Percentiles rank a stretch among this genome's conserved stretches.
Conservation (phyloP, 225 moss, liverwort and hornwort genomes). For the Anthoceros angustus region DNA sequence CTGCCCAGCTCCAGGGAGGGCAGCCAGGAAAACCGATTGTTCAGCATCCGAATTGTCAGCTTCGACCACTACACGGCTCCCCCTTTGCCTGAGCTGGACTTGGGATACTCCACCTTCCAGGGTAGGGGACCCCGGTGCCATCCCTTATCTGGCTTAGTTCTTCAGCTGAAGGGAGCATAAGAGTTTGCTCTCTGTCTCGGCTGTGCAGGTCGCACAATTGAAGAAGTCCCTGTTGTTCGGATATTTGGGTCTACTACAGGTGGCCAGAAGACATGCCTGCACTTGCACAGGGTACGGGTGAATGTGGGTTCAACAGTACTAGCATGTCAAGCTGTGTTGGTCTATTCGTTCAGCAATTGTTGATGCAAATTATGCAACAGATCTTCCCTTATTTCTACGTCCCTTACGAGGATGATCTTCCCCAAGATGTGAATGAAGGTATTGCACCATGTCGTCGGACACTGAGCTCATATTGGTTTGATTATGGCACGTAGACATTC, state of each 20-base stretch:
- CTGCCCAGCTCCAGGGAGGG: not conserved
- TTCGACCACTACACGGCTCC: constrained; percentile 79
- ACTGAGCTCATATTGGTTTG: constrained; percentile 9
- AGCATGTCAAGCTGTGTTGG: not conserved
- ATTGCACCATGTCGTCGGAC: no score
- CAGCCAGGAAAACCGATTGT: constrained; percentile 19
- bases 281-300: constrained; percentile 63
- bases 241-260: constrained; percentile 82
- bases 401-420: constrained; percentile 73
- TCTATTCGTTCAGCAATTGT: not conserved
- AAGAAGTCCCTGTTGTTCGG: constrained; percentile 76
- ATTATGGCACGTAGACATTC: not conserved
- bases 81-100: constrained; percentile 75
- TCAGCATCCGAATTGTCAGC: constrained; percentile 81
- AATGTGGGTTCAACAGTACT: not conserved
- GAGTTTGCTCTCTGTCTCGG: not conserved
- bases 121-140: constrained; percentile 19
- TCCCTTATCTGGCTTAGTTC: not conserved
- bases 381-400: constrained; percentile 93
- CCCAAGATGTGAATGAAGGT: constrained; percentile 77
- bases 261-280: constrained; percentile 87
- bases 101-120: constrained; percentile 94
- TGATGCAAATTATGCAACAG: constrained; percentile 14
- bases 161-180: not conserved
- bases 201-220: constrained; percentile 58